These are phyloP conservation scores for Penicillium sp. DNA, from an alignment of 2,329 filamentous ascomycete genomes.

Conservation along the genomic window DNA sequence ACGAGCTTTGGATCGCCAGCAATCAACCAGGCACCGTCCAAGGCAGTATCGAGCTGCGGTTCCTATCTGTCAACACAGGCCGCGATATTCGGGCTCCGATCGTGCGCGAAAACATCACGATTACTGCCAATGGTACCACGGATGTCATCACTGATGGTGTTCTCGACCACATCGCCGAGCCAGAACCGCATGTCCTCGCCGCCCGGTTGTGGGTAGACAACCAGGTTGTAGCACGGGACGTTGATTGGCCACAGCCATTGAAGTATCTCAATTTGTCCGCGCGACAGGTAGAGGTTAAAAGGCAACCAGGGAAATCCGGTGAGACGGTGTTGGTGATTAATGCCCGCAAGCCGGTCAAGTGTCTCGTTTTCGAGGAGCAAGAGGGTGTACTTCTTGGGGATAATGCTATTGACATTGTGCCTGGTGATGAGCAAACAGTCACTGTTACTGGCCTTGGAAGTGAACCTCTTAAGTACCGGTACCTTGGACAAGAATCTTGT, in stretches of 20 bases:
- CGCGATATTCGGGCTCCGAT: constrained; percentile 53
- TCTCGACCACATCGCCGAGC: constrained; percentile 49
- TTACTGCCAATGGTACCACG: constrained; percentile 57
- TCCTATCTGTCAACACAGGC: constrained; percentile 55
- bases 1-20: constrained; percentile 58
- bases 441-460: constrained; percentile 24
- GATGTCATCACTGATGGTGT: constrained; percentile 49
- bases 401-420: constrained; percentile 58
- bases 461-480: constrained; percentile 26
- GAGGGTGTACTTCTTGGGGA: constrained; percentile 55
- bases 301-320: constrained; percentile 32
- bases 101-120: constrained; percentile 47
- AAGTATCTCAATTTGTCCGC: constrained; percentile 57
- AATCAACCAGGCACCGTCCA: constrained; percentile 37
- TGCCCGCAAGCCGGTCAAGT: constrained; percentile 55
- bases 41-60: constrained; percentile 44
- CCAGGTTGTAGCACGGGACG: constrained; percentile 53
- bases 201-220: constrained; percentile 54
- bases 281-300: constrained; percentile 49
- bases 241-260: constrained; percentile 61
- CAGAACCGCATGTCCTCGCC: constrained; percentile 55
- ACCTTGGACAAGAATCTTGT: constrained; percentile 24
- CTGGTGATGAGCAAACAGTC: constrained; percentile 54
- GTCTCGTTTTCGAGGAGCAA: constrained; percentile 59
- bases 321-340: constrained; percentile 43